These are phyloP conservation scores for Apophysomyces ossiformis DNA, from an alignment of 371 early-diverging fungal genomes.

Conservation along the genomic window DNA sequence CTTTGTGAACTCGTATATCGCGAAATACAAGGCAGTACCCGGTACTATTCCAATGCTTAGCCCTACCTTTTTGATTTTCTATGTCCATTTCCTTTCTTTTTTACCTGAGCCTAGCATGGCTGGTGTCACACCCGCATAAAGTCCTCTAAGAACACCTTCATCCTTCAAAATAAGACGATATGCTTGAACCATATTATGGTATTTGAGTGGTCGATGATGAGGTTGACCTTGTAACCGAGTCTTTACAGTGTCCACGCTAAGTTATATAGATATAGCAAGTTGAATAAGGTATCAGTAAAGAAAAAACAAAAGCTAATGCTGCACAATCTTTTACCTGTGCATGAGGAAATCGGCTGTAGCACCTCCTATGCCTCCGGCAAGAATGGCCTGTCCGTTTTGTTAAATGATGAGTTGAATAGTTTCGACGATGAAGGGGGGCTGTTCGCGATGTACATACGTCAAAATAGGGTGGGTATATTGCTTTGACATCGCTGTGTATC, in stretches of 20 bases:
- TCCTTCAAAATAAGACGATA: conserved; percentile 66
- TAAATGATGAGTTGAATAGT: not conserved
- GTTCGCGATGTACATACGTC: conserved; percentile 34
- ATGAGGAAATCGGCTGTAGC: conserved; percentile 73
- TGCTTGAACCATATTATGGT: conserved; percentile 69
- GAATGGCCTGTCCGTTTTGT: conserved; percentile 50
- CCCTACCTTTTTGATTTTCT: conserved; percentile 10
- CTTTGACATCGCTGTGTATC: conserved; percentile 27
- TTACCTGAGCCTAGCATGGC: conserved; percentile 78
- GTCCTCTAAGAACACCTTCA: conserved; percentile 73
- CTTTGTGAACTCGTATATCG: conserved; percentile 76
- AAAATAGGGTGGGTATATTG: conserved; percentile 50
- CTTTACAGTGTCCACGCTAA: conserved; percentile 79
- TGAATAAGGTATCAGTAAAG: too few species aligned
- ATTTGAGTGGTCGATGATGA: conserved; percentile 57
- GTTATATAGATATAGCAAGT: not conserved
- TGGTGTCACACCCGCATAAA: conserved; percentile 76
- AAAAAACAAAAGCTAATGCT: not conserved
- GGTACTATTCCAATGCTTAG: conserved; percentile 46
- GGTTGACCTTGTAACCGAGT: conserved; percentile 77
- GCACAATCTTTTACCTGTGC: conserved; percentile 61
- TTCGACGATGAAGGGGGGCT: not conserved
- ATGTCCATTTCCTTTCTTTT: not conserved
- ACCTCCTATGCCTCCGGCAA: conserved; percentile 77
- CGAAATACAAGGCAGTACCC: conserved; percentile 77